These are phyloP conservation scores for Brassica hybrid DNA, from an alignment of 441 rosid genomes.

Conservation along the genomic window DNA sequence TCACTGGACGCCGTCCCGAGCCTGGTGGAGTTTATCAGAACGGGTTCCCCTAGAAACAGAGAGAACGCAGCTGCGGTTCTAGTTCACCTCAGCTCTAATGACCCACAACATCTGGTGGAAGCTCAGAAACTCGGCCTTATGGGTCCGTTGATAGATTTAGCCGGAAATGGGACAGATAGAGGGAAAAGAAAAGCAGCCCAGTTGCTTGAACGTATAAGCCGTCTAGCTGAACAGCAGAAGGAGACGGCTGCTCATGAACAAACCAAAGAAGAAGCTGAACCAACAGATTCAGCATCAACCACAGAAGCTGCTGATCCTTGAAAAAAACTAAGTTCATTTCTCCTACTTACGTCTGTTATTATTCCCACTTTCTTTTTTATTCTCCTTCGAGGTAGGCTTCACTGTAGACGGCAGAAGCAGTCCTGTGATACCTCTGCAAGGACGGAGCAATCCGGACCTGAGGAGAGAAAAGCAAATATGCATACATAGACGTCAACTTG, in stretches of 20 bases:
- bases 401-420: slow-evolving; percentile 57
- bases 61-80: slow-evolving; percentile 97
- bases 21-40: slow-evolving; percentile 75
- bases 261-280: slow-evolving; percentile 46
- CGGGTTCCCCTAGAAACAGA: slow-evolving; percentile 83
- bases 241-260: slow-evolving; percentile 50
- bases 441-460: slow-evolving; percentile 39
- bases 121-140: slow-evolving; percentile 81
- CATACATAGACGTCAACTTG: slow-evolving; percentile 42
- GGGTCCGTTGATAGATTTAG: slow-evolving; percentile 71
- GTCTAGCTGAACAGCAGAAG: slow-evolving; percentile 69
- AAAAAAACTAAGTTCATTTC: slow-evolving; percentile 26
- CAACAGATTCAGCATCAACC: slow-evolving; percentile 42
- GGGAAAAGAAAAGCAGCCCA: slow-evolving; percentile 94
- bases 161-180: slow-evolving; percentile 85
- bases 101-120: slow-evolving; percentile 64
- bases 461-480: slow-evolving; percentile 39
- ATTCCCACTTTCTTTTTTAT: slow-evolving; percentile 8
- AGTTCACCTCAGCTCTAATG: slow-evolving; percentile 88
- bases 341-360: slow-evolving; percentile 34
- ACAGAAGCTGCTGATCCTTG: slow-evolving; percentile 50
- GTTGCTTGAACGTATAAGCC: slow-evolving; percentile 77
- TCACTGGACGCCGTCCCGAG: slow-evolving; percentile 84
- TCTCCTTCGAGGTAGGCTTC: slow-evolving; percentile 38
- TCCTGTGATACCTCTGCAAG: slow-evolving; percentile 42